Base-by-base conservation (phyloP, 306 rosid species). In the Castanea crenata region DNA sequence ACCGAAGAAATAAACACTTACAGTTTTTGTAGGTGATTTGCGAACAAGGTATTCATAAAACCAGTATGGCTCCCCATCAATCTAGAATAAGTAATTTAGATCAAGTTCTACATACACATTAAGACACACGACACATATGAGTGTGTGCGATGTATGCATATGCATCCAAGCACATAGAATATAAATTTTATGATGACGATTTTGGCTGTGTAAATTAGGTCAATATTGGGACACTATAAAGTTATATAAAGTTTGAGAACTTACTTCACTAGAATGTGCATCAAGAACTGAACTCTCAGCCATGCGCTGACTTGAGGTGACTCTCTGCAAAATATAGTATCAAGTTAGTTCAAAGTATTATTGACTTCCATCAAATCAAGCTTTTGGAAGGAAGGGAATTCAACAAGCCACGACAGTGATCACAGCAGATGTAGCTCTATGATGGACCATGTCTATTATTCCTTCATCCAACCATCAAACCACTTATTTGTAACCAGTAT, bases 221-320 rank as follows among this genome's bases (percentile, higher is more conserved):
- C 76, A 75, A 81, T 69, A 52, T 73, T 70, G 51, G 64, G 51
- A 69, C 19, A 31, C 65, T 69, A 49, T 46, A 88, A 55, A 16
- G 35, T 49, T 49, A 62, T 68, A 81, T 78, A 52, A 41, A 69
- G 74, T 79, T 72, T 14, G 62, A 65, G 82, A 34, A 74, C 96
- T 83, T 87, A 95, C 99, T 83, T 90, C 92, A 80, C 78, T 63
- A 23, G 93, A 73, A 87, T 91, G 97, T 76, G 96, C 80, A 87
- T 95, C 97, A 61, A 95, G 92, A 86, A 95, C 96, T 74, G 98
- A 91, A 88, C 99, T 95, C 90, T 93, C 98, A 34, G 91, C 90
- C 85, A 89, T 79, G 74, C 98, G 96, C 85, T 95, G 97, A 75
- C 88, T 87, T 73, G 99, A 90, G 76, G 99, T 95, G 78, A 95